Evolutionary conservation across 1,284 basidiomycete species (phyloP).

Genomic region (Sanghuangporus sanghuang): DNA sequence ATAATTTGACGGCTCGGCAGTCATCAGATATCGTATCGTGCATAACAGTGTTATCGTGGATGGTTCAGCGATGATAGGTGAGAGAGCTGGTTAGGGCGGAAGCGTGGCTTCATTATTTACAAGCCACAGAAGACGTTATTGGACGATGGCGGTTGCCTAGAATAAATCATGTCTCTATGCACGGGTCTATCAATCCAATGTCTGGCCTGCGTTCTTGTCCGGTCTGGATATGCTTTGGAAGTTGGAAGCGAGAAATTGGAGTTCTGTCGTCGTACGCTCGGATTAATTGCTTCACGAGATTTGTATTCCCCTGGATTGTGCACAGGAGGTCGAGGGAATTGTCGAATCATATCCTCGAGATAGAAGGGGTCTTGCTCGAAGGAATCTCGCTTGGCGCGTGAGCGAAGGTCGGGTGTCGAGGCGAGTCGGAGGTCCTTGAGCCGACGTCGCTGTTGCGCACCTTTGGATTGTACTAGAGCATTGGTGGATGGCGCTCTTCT

Average conservation of each 20-base stretch:
- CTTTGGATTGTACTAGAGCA: background rate
- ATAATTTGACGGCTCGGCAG: background rate
- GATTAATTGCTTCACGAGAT: slow-evolving; percentile 2
- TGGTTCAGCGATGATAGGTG: background rate
- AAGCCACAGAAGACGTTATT: background rate
- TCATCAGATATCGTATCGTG: background rate
- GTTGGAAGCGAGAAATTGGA: slow-evolving; percentile 9
- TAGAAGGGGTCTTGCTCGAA: slow-evolving; percentile 1
- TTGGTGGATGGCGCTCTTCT: slow-evolving; percentile 1
- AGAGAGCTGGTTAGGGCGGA: background rate
- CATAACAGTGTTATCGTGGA: background rate
- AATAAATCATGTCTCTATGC: background rate
- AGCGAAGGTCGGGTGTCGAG: slow-evolving; percentile 4
- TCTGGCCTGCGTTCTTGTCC: background rate
- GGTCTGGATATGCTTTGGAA: background rate
- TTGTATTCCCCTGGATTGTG: slow-evolving; percentile 1
- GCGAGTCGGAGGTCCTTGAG: background rate
- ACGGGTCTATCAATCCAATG: background rate
- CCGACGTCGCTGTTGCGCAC: background rate
- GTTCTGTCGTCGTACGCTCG: background rate
- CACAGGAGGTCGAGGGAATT: slow-evolving; percentile 14
- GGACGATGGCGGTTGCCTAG: background rate
- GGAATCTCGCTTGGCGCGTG: slow-evolving; percentile 1
- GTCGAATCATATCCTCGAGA: slow-evolving; percentile 1
- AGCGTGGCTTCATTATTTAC: background rate